phyloP scores from a whole-genome alignment of 2,329 filamentous ascomycete genomes.

The Epichloe amarillans region DNA sequence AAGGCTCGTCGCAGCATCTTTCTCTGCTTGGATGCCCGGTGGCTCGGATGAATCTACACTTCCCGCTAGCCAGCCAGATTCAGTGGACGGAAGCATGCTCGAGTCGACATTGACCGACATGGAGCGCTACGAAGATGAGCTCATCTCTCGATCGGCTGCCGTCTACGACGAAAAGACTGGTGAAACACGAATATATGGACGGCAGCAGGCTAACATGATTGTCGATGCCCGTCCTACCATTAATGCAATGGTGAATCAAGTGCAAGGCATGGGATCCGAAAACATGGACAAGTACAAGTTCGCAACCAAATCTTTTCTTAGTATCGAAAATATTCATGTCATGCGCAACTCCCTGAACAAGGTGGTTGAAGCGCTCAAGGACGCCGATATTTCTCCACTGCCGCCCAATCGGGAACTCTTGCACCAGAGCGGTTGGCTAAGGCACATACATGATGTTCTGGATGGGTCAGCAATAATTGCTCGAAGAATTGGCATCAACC shows the following conservation, averaged over 20 bases:
- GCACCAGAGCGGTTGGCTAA: constrained; percentile 77
- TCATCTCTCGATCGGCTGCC: constrained; percentile 31
- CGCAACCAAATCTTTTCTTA: constrained; percentile 80
- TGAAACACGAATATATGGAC: constrained; percentile 65
- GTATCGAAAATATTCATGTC: constrained; percentile 96
- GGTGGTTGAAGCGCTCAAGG: constrained; percentile 80
- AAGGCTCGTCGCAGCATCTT: constrained; percentile 83
- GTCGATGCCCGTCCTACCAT: constrained; percentile 90
- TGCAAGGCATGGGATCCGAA: constrained; percentile 83
- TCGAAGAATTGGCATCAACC: constrained; percentile 75
- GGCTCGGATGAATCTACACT: constrained; percentile 22
- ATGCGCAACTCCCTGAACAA: constrained; percentile 87
- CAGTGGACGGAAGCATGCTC: constrained; percentile 20
- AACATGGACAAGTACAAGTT: constrained; percentile 97
- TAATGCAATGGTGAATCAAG: constrained; percentile 90
- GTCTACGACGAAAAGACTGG: constrained; percentile 45
- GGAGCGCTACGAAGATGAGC: constrained; percentile 56
- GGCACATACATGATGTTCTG: constrained; percentile 73
- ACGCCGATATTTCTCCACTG: constrained; percentile 74
- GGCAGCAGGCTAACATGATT: constrained; percentile 86
- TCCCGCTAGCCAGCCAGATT: constrained; percentile 36
- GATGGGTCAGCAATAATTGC: constrained; percentile 78
- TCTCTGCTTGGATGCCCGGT: constrained; percentile 33
- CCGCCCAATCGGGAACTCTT: constrained; percentile 72
- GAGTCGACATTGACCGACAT: constrained; percentile 44